Conservation (phyloP, 2,329 filamentous ascomycete species). For the Trichothecium sympodiale region DNA sequence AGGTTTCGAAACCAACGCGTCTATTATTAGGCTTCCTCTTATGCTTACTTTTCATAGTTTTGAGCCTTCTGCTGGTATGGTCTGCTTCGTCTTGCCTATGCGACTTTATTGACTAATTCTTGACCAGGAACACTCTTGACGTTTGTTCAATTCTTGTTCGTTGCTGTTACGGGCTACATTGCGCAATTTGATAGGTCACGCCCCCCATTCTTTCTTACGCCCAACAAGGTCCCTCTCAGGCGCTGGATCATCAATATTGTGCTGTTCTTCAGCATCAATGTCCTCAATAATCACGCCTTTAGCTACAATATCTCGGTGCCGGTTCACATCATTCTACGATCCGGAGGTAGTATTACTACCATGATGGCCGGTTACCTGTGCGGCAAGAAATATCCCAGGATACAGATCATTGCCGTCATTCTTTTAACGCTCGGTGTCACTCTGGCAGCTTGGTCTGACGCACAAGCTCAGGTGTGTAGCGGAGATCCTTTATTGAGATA, state of each 20-base stretch:
- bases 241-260: constrained; percentile 84
- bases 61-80: constrained; percentile 69
- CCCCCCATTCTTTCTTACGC: constrained; percentile 61
- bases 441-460: constrained; percentile 81
- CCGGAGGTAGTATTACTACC: constrained; percentile 90
- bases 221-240: constrained; percentile 68
- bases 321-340: constrained; percentile 91
- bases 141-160: constrained; percentile 81
- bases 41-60: constrained; percentile 39
- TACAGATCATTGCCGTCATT: constrained; percentile 72
- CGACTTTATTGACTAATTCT: not conserved
- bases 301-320: constrained; percentile 94
- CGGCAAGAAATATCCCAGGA: constrained; percentile 71
- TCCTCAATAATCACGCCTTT: constrained; percentile 96
- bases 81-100: constrained; percentile 1
- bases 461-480: constrained; percentile 60
- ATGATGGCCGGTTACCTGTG: constrained; percentile 83
- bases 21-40: constrained; percentile 6
- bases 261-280: constrained; percentile 87
- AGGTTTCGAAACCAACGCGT: constrained; percentile 25
- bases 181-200: constrained; percentile 60
- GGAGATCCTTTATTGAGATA: not conserved
- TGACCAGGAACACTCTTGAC: constrained; percentile 55
- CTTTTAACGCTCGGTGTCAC: constrained; percentile 81
- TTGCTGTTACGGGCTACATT: constrained; percentile 66